phyloP scores from a whole-genome alignment of 192 early-diverging fungal species.

The Mortierella hygrophila region DNA sequence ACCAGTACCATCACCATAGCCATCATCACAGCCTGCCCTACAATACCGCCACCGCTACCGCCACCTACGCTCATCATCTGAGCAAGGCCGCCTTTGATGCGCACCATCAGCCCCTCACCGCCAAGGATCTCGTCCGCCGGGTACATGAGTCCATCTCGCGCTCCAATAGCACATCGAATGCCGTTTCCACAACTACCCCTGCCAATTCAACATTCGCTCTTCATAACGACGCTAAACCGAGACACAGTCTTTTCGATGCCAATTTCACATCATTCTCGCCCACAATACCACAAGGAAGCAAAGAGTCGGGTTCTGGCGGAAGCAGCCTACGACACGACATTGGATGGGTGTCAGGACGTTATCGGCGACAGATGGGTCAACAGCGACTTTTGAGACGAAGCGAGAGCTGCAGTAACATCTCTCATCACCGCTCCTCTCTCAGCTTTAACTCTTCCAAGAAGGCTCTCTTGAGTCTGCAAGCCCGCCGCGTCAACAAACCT shows the following conservation, averaged over 20 bases:
- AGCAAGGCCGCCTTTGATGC: background rate
- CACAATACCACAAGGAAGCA: background rate
- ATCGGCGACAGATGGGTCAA: background rate
- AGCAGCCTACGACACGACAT: background rate
- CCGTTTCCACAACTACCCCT: background rate
- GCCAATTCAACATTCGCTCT: too few relatives aligned
- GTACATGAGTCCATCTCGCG: background rate
- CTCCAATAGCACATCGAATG: background rate
- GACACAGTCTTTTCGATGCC: background rate
- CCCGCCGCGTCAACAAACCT: slow-evolving; percentile 37
- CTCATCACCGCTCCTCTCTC: slow-evolving; percentile 21
- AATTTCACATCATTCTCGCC: background rate
- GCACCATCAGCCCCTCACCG: background rate
- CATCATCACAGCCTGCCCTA: slow-evolving; percentile 28
- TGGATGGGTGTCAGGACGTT: background rate
- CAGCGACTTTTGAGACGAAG: background rate
- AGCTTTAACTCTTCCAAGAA: slow-evolving; percentile 46
- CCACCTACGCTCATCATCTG: background rate
- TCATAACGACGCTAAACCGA: too few relatives aligned
- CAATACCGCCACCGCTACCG: background rate
- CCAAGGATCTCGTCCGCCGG: background rate
- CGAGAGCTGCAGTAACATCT: slow-evolving; percentile 28
- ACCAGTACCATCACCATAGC: slow-evolving; percentile 10
- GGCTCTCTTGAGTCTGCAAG: slow-evolving; percentile 32
- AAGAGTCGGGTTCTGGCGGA: background rate